Evolutionary conservation across 345 rosid species (phyloP), one percentile per base, ranked within the genome.

Genomic region (Salix exigua): DNA sequence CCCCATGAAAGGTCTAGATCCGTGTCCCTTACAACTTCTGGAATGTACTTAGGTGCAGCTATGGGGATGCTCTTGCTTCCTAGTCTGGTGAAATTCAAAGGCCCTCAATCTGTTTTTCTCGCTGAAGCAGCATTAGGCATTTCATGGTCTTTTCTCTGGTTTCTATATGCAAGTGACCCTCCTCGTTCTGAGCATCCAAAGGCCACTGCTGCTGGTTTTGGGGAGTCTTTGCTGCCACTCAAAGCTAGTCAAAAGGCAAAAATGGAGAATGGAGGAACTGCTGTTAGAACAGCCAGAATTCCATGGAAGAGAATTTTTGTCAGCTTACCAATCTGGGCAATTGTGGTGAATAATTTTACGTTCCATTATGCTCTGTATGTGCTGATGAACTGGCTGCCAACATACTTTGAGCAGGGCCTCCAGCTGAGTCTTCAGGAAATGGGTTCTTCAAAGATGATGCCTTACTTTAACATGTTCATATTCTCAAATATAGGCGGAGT

Each of bases 1-100:
- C 98, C 99, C n/a, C 98, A 93, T 71, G 97, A 96, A 82, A 87
- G 99, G 73, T 96, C 99, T 77, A 91, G 98, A 79, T 87, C 97
- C 21, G 99, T 96, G 77, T 93, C 99, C 2, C 93, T 96, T 75
- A 93, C 99, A 19, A 96, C 94, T 23, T 96, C 96, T 0, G 99
- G 98, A 71, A 93, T 96, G 99, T 96, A 96, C 82, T 85, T 96
- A 65, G 98, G 99, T 67, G 98, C 98, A 58, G 98, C 99, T 70
- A 86, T 90, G 84, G 98, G 97, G 63, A 96, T 96, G 98, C 94
- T 94, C 82, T 14, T 90, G 73, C 98, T 96, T 77, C 97, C 99
- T 12, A 89, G 87, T 79, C 86, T 96, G 53, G 97, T 96, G 83
- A 94, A 96, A 83, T 79, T 88, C 73, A 82, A 82, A 74, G 99